Evolutionary conservation across 345 rosid species (phyloP), one percentile per base, ranked within the genome.

Genomic region (Eucalyptus viminalis): DNA sequence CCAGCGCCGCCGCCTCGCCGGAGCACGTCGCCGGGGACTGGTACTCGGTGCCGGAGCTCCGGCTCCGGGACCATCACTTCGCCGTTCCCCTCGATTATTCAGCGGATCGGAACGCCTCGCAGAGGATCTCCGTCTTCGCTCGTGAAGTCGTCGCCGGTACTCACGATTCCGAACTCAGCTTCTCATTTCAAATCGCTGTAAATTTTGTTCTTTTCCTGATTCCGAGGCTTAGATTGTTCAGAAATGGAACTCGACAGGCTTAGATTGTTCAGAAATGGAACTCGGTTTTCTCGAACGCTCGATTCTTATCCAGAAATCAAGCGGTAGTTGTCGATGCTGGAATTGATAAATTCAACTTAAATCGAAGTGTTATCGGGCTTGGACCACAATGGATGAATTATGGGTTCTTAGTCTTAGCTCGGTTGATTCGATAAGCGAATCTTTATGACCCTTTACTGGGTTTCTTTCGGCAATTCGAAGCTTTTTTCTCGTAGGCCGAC

Each of bases 91-190:
- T 97, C 45, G 98, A 96, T 92, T 95, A 97, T 90, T 91, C 96
- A 16, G 53, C 88, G 34, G 67, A 90, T 88, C 90, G 86, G 44
- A 88, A 65, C 86, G 86, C 86, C 88, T 94, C 94, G 86, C 93
- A 93, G 43, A 95, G 90, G 91, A 95, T 97, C 89, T 91, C 97
- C 21, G 86, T 96, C 89, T 97, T 97, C 53, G 98, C 95, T 91
- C 96, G 99, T 37, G 99, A 97, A 93, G 93, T 96, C 90, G 97
- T 96, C 21, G 92, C 95, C 8, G 99, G 99, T 96, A 95, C 34
- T 87, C 43, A 40, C 47, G 47, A 40, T 76, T 40, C 24, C 83
- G 27, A 76, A 37, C 43, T 87, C 62, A 44, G 88, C 29, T 45
- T 21, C 29, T 50, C 5, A 21, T 31, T 22, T 76, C 45, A 27